Percentiles rank a stretch among this genome's conserved stretches.
Conservation (phyloP, 257 asterid species). For the Nicotiana attenuata region DNA sequence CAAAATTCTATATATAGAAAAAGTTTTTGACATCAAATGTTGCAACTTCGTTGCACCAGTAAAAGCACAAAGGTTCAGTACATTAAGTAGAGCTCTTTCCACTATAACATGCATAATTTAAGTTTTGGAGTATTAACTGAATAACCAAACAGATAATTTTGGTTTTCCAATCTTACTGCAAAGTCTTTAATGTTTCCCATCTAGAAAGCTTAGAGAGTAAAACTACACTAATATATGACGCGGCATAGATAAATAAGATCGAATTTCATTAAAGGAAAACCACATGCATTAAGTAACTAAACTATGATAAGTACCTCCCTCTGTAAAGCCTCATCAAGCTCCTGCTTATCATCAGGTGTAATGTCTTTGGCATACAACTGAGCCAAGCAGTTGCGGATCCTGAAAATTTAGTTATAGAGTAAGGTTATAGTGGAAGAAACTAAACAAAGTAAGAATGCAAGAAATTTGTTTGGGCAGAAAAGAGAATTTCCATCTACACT, state of each 20-base stretch:
- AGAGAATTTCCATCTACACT: background rate
- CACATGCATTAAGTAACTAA: background rate
- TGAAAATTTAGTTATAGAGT: slow-evolving; percentile 3
- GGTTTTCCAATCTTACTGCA: background rate
- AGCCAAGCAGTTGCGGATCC: slow-evolving; percentile 46
- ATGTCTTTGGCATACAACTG: slow-evolving; percentile 47
- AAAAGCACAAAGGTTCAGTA: background rate
- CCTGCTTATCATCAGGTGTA: slow-evolving; percentile 48
- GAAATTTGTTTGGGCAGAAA: background rate
- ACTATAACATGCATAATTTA: background rate
- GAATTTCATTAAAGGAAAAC: background rate
- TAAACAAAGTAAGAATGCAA: background rate
- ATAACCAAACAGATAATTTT: background rate
- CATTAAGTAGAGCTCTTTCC: background rate
- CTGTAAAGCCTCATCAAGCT: slow-evolving; percentile 49
- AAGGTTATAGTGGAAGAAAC: background rate
- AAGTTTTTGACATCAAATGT: background rate
- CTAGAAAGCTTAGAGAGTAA: background rate
- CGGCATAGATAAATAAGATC: background rate
- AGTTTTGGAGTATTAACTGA: background rate
- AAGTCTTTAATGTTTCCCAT: background rate
- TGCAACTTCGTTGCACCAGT: background rate
- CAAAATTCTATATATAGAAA: background rate
- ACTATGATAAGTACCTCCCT: slow-evolving; percentile 34
- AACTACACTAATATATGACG: background rate